These are phyloP conservation scores for Populus trichocarpa DNA, from an alignment of 441 rosid species.

Conservation along the genomic window DNA sequence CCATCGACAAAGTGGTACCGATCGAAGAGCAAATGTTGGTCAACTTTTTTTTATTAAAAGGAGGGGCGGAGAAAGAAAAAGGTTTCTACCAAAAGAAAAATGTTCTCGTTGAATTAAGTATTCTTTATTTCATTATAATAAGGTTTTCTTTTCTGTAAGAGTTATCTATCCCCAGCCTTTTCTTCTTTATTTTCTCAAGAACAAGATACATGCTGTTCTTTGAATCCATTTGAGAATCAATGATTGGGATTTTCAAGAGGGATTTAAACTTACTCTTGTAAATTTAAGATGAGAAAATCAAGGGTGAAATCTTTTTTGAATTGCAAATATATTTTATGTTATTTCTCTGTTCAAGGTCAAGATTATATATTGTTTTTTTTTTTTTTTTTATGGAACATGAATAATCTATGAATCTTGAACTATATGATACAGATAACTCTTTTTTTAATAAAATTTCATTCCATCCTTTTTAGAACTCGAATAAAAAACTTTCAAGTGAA, in stretches of 20 bases:
- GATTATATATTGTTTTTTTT: too few relatives aligned
- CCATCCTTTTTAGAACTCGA: too few relatives aligned
- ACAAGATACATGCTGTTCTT: background rate
- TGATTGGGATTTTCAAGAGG: background rate
- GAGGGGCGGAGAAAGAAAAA: background rate
- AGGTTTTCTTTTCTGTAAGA: slow-evolving; percentile 6
- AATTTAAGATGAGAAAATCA: too few relatives aligned
- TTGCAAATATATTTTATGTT: too few relatives aligned
- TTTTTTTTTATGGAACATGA: too few relatives aligned
- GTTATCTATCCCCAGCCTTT: slow-evolving; percentile 17
- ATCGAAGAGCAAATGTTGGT: slow-evolving; percentile 4
- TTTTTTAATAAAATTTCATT: too few relatives aligned
- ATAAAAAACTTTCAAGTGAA: too few relatives aligned
- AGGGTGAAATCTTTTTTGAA: too few relatives aligned
- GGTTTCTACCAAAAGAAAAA: background rate
- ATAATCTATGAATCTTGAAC: too few relatives aligned
- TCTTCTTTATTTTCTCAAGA: background rate
- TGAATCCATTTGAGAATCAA: background rate
- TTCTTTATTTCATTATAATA: background rate
- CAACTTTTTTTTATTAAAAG: slow-evolving; percentile 14
- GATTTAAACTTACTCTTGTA: too few relatives aligned
- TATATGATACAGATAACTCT: too few relatives aligned
- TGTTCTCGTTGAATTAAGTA: slow-evolving; percentile 13
- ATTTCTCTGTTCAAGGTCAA: too few relatives aligned
- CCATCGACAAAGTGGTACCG: slow-evolving; percentile 15